phyloP scores from a whole-genome alignment of 768 basidiomycete species.

The Hypholoma sublateritium region DNA sequence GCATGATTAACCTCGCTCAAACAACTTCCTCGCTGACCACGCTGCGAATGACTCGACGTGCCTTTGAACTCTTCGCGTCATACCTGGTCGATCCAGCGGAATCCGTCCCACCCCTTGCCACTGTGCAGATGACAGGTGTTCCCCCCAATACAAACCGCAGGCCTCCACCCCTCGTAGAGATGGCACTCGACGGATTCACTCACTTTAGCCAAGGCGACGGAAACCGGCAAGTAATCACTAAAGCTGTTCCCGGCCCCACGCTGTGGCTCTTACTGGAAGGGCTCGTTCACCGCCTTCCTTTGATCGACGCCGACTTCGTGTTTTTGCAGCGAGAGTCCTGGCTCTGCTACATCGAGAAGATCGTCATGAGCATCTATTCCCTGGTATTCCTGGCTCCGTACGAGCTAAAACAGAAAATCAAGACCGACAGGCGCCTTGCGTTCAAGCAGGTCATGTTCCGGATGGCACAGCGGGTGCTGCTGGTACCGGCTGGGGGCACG shows the following conservation, averaged over 20 bases:
- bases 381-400: slow-evolving; percentile 82
- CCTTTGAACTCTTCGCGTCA: slow-evolving; percentile 70
- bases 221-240: slow-evolving; percentile 73
- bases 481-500: slow-evolving; percentile 47
- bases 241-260: slow-evolving; percentile 54
- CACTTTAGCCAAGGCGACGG: slow-evolving; percentile 72
- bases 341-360: slow-evolving; percentile 79
- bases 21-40: slow-evolving; percentile 39
- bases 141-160: slow-evolving; percentile 39
- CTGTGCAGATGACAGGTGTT: slow-evolving; percentile 52
- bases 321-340: slow-evolving; percentile 59
- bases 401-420: slow-evolving; percentile 68
- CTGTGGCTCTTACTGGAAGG: slow-evolving; percentile 65
- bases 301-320: slow-evolving; percentile 74
- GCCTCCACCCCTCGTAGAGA: slow-evolving; percentile 64
- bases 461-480: slow-evolving; percentile 64
- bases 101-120: slow-evolving; percentile 59
- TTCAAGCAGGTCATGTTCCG: slow-evolving; percentile 72
- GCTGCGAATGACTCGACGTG: slow-evolving; percentile 50
- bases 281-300: slow-evolving; percentile 82
- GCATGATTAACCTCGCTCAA: slow-evolving; percentile 47
- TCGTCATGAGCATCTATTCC: slow-evolving; percentile 81
- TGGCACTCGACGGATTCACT: slow-evolving; percentile 86
- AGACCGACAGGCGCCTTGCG: slow-evolving; percentile 62
- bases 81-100: slow-evolving; percentile 73